A percentile compares a stretch with the other conserved stretches of the same genome.
Evolutionary conservation across 2,329 filamentous ascomycete genomes (phyloP).

Genomic region (Cladorrhinum sp.): DNA sequence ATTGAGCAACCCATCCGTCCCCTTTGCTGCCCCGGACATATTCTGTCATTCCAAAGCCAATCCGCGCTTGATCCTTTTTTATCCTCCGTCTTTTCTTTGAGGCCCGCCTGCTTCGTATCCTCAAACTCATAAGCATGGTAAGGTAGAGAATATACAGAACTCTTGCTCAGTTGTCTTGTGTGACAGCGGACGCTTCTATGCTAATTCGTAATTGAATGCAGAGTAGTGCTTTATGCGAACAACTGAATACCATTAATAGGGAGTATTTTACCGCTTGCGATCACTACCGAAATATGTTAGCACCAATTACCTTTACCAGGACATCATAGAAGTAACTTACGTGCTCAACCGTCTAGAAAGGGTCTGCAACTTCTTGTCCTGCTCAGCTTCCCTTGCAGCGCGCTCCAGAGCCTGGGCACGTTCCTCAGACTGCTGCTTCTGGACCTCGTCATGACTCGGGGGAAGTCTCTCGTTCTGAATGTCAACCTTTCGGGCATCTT

Average conservation of each 20-base stretch:
- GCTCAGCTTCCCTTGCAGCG: slow-evolving; percentile 84
- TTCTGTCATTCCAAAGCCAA: too few species aligned
- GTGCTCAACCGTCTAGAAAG: slow-evolving; percentile 92
- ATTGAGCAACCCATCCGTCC: too few species aligned
- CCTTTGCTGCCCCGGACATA: too few species aligned
- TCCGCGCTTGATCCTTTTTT: too few species aligned
- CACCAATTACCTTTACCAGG: background rate
- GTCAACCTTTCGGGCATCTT: slow-evolving; percentile 95
- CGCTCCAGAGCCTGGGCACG: slow-evolving; percentile 79
- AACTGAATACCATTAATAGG: background rate
- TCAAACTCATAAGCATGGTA: background rate
- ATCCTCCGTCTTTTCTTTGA: too few species aligned
- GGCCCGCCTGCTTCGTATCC: background rate
- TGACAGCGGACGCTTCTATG: background rate
- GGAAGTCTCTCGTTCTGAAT: slow-evolving; percentile 93
- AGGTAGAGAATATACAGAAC: background rate
- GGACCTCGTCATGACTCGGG: slow-evolving; percentile 87
- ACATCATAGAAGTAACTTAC: slow-evolving; percentile 57
- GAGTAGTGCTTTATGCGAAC: background rate
- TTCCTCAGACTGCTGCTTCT: slow-evolving; percentile 76
- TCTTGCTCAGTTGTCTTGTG: background rate
- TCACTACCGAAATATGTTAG: slow-evolving; percentile 12
- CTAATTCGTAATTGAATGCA: background rate
- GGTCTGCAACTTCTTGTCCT: slow-evolving; percentile 81
- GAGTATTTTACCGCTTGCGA: slow-evolving; percentile 19